These are phyloP conservation scores for Penicillium sp. DNA, from an alignment of 2,329 filamentous ascomycete species.

Conservation along the genomic window DNA sequence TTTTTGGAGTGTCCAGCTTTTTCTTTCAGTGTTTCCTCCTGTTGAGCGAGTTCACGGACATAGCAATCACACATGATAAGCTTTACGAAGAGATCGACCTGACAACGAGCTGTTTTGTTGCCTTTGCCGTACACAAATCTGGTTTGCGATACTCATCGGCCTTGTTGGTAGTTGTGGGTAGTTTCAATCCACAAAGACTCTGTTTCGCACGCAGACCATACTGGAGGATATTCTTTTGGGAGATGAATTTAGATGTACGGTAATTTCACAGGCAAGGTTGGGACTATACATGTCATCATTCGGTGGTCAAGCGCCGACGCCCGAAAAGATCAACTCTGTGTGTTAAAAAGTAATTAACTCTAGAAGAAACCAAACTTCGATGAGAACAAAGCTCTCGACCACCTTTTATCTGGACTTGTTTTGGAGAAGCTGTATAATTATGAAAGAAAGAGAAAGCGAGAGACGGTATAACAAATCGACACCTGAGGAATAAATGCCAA, in stretches of 20 bases:
- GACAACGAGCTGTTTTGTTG: background rate
- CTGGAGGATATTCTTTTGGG: background rate
- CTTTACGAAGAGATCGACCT: background rate
- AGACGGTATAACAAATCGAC: background rate
- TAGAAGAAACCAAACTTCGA: background rate
- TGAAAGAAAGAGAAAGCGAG: background rate
- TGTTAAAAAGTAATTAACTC: too few species aligned
- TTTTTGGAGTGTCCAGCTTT: background rate
- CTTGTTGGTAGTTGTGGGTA: background rate
- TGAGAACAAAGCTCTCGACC: background rate
- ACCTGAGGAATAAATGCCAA: slow-evolving; percentile 10
- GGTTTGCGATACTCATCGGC: background rate
- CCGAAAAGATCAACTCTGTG: background rate
- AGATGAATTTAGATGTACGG: background rate
- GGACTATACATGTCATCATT: background rate
- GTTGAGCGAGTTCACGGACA: background rate
- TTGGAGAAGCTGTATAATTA: background rate
- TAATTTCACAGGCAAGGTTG: too few species aligned
- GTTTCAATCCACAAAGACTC: background rate
- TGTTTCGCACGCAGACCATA: background rate
- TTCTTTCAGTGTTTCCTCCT: background rate
- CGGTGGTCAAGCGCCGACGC: background rate
- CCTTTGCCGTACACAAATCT: background rate
- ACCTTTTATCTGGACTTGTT: background rate
- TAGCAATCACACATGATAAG: background rate